Evolutionary conservation across 306 rosid genomes (phyloP).

Genomic region (Lathyrus tuberosus): DNA sequence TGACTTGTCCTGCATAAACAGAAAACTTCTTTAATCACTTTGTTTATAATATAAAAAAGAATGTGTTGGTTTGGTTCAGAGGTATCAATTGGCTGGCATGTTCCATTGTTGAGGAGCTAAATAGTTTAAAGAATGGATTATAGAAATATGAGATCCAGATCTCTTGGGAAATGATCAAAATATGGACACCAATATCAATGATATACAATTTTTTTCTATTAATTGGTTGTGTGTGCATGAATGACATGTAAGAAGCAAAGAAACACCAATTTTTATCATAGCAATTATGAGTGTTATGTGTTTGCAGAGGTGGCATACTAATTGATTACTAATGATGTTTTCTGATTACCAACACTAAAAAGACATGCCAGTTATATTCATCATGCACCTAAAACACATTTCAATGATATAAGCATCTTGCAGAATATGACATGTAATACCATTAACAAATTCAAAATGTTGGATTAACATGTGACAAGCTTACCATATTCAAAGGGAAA

Average conservation of each 20-base stretch:
- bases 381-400: slow-evolving; percentile 22
- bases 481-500: slow-evolving; percentile 36
- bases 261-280: not conserved
- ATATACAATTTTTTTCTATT: not conserved
- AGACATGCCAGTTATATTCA: slow-evolving; percentile 38
- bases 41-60: not conserved
- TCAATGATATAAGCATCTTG: not conserved
- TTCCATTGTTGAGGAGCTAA: not conserved
- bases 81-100: not conserved
- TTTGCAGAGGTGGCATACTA: slow-evolving; percentile 44
- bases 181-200: not conserved
- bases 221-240: not conserved
- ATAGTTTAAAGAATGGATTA: not conserved
- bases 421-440: slow-evolving; percentile 32
- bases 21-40: not conserved
- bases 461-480: slow-evolving; percentile 45
- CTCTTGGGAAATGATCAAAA: not conserved
- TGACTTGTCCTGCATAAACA: not conserved
- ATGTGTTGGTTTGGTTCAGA: not conserved
- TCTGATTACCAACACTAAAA: slow-evolving; percentile 30
- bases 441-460: slow-evolving; percentile 31
- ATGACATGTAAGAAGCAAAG: too few relatives aligned
- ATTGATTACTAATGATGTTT: slow-evolving; percentile 40
- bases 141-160: not conserved
- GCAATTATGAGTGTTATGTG: slow-evolving; percentile 42